Evolutionary conservation across 805 yeast genomes (phyloP), one percentile per base, ranked within the genome.

Genomic region (Priceomyces haplophilus): DNA sequence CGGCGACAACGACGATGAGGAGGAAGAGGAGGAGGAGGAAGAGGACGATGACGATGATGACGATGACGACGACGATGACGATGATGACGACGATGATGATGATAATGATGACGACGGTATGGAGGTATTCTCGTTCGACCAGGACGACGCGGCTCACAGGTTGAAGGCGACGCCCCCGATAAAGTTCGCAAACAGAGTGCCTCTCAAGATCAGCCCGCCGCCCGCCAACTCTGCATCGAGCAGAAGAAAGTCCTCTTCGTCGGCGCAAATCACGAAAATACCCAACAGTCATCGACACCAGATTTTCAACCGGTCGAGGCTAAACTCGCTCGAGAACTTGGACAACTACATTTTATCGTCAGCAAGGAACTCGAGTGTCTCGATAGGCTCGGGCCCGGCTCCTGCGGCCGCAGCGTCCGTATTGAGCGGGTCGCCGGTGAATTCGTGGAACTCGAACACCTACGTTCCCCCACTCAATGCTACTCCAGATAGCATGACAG

Each of bases 111-210:
- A 46, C 13, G 53, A 46, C 12, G 54, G 51, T 19, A 53, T 47
- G 11, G 55, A 48, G 15, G 46, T 60, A 19, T 62, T 62, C 45
- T 49, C 55, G 7, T 61, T 61, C 39, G 67, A 62, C 27, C 58
- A 59, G n/a, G 60, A 54, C 31, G 54, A 46, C 36, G 41, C 42
- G 7, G 38, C 37, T 12, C 27, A 27, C 11, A 49, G 40, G 39
- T 41, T 46, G 34, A 51, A 48, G 41, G 50, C 48, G 33, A 53
- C 66, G 3, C 71, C 69, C 6, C 72, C 72, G 1, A 52, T 67
- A 38, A 59, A 55, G 53, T 73, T 66, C 52, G 79, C 74, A 50
- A 70, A 58, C 53, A 65, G 65, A 39, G 76, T 60, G 34, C 76
- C 69, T 25, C 47, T 58, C 40, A 69, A 64, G 42, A 45, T 63